Base-by-base conservation (phyloP, 129 eudicot genomes). In the Pittosporum tobira region DNA sequence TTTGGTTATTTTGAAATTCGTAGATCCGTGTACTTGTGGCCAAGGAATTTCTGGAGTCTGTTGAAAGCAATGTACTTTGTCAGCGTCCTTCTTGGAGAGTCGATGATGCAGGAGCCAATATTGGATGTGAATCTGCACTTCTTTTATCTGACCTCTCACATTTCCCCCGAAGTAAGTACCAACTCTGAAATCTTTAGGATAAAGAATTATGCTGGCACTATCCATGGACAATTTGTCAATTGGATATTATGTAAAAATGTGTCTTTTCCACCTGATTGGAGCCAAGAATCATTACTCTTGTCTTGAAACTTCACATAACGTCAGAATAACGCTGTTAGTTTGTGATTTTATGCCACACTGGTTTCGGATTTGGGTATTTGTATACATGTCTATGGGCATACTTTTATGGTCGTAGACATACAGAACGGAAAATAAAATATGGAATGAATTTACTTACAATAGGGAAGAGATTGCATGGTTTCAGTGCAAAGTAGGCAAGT, bases 31-130 rank as follows among this genome's bases (percentile, higher is more conserved):
- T 86, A 30, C 72, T 31, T 71, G 98, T 86, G 57, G 73, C 94
- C 52, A 78, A 77, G 71, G 94, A 75, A 61, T 91, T 91, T 68
- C 75, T 91, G 49, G 79, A 83, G 75, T 70, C 87, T 40, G 74
- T 91, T 65, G 81, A 77, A 57, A 73, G 44, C 25, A 83, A 80
- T 44, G 74, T 73, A 69, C 79, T 74, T 69, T 63, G 59, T 67
- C 83, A 87, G 55, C 95, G 98, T 22, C 98, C 98, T 78, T 72
- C 83, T 22, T 85, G 84, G 81, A 68, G 98, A 66, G 87, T 91
- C 65, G 63, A 61, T 80, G 85, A 83, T 57, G 89, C 95, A 16
- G 81, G 67, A 65, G 84, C 78, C 64, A 81, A 80, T 49, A 71
- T 68, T 16, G 73, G 45, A 24, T 65, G 87, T 61, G 85, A 73